Evolutionary conservation across 106 monocot species (phyloP).

Genomic region (Platanthera zijinensis): DNA sequence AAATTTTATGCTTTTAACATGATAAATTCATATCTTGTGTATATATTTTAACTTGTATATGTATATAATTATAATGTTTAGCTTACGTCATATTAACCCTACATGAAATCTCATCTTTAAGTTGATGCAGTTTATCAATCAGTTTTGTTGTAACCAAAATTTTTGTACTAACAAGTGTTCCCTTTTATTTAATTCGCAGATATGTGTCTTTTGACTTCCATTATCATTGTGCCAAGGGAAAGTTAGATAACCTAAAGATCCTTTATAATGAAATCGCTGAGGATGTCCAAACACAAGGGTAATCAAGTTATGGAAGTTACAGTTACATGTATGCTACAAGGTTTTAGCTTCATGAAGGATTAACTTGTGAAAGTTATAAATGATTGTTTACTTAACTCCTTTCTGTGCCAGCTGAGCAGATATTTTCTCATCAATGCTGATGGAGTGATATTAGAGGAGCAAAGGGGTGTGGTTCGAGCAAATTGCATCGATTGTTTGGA

Average conservation of each 20-base stretch:
- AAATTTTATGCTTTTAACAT: not conserved
- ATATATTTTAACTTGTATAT: not conserved
- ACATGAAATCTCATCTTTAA: not conserved
- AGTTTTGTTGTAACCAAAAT: not conserved
- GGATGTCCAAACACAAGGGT: constrained; percentile 76
- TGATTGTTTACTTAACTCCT: constrained; percentile 39
- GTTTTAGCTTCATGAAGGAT: not conserved
- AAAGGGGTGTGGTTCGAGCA: constrained; percentile 60
- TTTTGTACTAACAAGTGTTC: not conserved
- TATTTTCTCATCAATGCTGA: constrained; percentile 74
- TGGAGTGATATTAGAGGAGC: constrained; percentile 47
- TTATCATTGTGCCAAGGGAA: constrained; percentile 60
- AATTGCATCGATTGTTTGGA: constrained; percentile 99
- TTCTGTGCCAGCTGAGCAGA: constrained; percentile 93
- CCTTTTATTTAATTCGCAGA: constrained; percentile 32
- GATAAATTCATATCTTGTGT: not conserved
- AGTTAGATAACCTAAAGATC: constrained; percentile 59
- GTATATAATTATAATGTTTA: not conserved
- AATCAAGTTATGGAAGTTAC: constrained; percentile 25
- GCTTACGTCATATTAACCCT: not conserved
- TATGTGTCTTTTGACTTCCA: constrained; percentile 94
- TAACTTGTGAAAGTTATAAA: constrained; percentile 25
- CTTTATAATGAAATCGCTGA: constrained; percentile 72
- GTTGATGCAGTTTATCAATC: not conserved
- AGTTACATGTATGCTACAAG: constrained; percentile 17